A percentile compares a stretch with the other conserved stretches of the same genome.
phyloP scores from a whole-genome alignment of 2,329 filamentous ascomycete genomes.

The Sordariomycetes sp. region DNA sequence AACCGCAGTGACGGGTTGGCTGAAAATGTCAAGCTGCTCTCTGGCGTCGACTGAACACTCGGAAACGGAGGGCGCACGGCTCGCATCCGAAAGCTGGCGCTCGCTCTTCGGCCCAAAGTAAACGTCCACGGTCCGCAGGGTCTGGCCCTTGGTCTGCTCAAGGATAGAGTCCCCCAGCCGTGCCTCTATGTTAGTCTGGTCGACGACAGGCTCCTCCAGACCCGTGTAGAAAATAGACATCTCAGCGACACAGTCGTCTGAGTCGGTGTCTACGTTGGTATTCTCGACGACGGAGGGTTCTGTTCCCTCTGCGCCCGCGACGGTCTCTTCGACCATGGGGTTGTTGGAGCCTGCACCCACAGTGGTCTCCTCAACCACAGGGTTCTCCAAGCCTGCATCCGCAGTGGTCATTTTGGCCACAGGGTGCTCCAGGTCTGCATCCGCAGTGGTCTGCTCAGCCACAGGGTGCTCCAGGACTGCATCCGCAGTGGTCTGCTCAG shows the following conservation, averaged over 20 bases:
- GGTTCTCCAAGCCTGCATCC: too few species aligned
- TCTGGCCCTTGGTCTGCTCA: not conserved
- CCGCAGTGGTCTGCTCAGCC: too few species aligned
- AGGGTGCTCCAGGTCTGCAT: too few species aligned
- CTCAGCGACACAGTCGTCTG: not conserved
- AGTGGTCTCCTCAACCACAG: too few species aligned
- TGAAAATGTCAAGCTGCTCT: slow-evolving; percentile 1
- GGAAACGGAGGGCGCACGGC: not conserved
- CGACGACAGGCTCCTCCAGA: not conserved
- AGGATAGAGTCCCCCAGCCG: not conserved
- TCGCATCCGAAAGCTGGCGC: not conserved
- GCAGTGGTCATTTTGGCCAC: too few species aligned
- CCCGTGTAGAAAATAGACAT: not conserved
- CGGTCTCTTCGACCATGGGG: too few species aligned
- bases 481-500: too few species aligned
- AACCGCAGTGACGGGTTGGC: not conserved
- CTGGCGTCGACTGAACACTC: not conserved
- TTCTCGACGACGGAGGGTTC: too few species aligned
- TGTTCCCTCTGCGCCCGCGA: too few species aligned
- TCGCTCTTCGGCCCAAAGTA: not conserved
- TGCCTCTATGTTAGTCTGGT: not conserved
- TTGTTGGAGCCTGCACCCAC: too few species aligned
- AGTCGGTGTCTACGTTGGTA: too few species aligned
- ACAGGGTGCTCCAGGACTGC: too few species aligned
- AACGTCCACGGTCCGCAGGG: not conserved